These are phyloP conservation scores for Leptomonas seymouri DNA, from an alignment of 208 protist species.

Conservation along the genomic window DNA sequence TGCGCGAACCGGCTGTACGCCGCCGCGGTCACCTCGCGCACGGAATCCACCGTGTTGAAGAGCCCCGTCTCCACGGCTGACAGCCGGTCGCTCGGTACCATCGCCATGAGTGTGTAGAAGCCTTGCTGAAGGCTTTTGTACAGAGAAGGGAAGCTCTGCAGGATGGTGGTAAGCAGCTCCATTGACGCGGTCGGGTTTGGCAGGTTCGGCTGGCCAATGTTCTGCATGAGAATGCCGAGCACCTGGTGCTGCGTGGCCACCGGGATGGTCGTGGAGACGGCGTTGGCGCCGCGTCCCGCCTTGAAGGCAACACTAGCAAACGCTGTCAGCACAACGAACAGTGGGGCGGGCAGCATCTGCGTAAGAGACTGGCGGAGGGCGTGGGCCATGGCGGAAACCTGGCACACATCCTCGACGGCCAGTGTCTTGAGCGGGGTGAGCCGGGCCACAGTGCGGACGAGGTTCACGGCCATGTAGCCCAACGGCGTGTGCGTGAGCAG, in stretches of 20 bases:
- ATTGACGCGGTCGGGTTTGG: slow-evolving; percentile 69
- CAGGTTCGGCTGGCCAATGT: slow-evolving; percentile 65
- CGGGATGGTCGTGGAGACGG: slow-evolving; percentile 79
- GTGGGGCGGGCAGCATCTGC: slow-evolving; percentile 81
- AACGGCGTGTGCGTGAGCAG: slow-evolving; percentile 71
- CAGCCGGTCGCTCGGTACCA: slow-evolving; percentile 67
- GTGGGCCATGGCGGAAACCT: slow-evolving; percentile 63
- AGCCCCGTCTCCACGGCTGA: slow-evolving; percentile 61
- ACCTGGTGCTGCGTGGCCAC: slow-evolving; percentile 90
- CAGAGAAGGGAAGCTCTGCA: slow-evolving; percentile 80
- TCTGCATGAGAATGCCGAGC: slow-evolving; percentile 83
- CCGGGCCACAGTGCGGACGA: slow-evolving; percentile 56
- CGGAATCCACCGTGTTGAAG: slow-evolving; percentile 69
- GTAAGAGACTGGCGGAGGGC: slow-evolving; percentile 63
- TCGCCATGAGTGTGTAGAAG: slow-evolving; percentile 75
- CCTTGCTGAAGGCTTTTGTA: slow-evolving; percentile 89
- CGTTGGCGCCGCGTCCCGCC: slow-evolving; percentile 72
- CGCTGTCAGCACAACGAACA: slow-evolving; percentile 76
- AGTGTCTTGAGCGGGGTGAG: slow-evolving; percentile 58
- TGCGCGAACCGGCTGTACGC: slow-evolving; percentile 74
- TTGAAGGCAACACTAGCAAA: slow-evolving; percentile 87
- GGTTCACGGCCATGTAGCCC: slow-evolving; percentile 51
- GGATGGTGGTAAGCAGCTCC: slow-evolving; percentile 69
- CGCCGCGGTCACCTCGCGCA: slow-evolving; percentile 75
- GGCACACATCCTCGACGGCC: slow-evolving; percentile 59